A percentile compares a stretch with the other conserved stretches of the same genome.
Evolutionary conservation across 805 yeast genomes (phyloP).

Genomic region (Barnettozyma pratensis): DNA sequence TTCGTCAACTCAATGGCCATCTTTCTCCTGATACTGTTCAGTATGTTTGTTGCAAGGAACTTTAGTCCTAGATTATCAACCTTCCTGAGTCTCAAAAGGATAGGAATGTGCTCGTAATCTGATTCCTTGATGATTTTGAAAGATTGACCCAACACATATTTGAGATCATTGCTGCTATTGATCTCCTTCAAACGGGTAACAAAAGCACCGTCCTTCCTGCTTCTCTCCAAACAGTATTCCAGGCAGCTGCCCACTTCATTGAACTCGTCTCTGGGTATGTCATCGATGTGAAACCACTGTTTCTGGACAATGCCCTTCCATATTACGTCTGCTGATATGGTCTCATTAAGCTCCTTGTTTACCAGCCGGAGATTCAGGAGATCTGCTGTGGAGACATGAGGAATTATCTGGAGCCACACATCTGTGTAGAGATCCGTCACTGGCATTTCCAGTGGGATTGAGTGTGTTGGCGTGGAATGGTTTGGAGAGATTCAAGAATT

Average conservation of each 20-base stretch:
- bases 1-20: neutral
- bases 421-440: constrained; percentile 16
- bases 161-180: neutral
- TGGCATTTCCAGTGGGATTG: constrained; percentile 1
- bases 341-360: constrained; percentile 1
- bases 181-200: neutral
- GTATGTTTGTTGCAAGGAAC: constrained; percentile 8
- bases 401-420: constrained; percentile 13
- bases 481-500: too few relatives aligned
- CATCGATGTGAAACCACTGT: constrained; percentile 15
- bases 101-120: constrained; percentile 9
- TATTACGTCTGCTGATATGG: constrained; percentile 10
- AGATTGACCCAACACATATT: constrained; percentile 7
- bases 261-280: constrained; percentile 1
- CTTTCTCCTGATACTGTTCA: constrained; percentile 10
- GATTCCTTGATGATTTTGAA: constrained; percentile 4
- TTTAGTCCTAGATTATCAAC: constrained; percentile 8
- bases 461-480: neutral
- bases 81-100: constrained; percentile 9
- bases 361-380: constrained; percentile 10
- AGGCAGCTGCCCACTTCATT: neutral
- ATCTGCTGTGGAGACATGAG: constrained; percentile 6
- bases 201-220: constrained; percentile 4
- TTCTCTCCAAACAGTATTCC: constrained; percentile 5
- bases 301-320: constrained; percentile 11